Evolutionary conservation across 1,284 basidiomycete genomes (phyloP).

Genomic region (Cystobasidium sp.): DNA sequence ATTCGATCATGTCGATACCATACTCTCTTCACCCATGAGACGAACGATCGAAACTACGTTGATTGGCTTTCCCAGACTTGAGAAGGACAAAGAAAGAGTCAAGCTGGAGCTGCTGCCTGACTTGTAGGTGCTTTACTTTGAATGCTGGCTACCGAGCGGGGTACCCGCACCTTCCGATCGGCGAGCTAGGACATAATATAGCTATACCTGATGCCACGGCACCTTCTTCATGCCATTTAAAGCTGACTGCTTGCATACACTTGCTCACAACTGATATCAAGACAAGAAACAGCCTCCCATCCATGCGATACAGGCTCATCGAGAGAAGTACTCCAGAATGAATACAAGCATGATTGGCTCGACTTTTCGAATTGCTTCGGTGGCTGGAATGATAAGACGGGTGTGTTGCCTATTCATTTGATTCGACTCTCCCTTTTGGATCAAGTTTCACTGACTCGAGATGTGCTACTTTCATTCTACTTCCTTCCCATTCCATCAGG

Average conservation of each 20-base stretch:
- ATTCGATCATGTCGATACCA: slow-evolving; percentile 17
- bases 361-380: slow-evolving; percentile 40
- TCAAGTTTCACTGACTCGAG: not conserved
- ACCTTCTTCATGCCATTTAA: not conserved
- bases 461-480: no score
- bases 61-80: slow-evolving; percentile 21
- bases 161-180: not conserved
- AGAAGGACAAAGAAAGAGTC: slow-evolving; percentile 16
- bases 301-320: slow-evolving; percentile 42
- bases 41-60: slow-evolving; percentile 37
- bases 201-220: not conserved
- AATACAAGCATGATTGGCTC: slow-evolving; percentile 15
- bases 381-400: slow-evolving; percentile 34
- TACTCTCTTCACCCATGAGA: slow-evolving; percentile 25
- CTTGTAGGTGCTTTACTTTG: slow-evolving; percentile 29
- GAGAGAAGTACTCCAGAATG: slow-evolving; percentile 22
- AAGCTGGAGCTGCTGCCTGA: slow-evolving; percentile 33
- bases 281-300: slow-evolving; percentile 42
- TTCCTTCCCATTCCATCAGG: not conserved
- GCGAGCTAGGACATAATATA: not conserved
- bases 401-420: not conserved
- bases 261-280: not conserved
- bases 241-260: not conserved
- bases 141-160: not conserved
- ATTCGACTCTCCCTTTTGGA: not conserved